A percentile compares a stretch with the other conserved stretches of the same genome.
Conservation (phyloP, 1,284 basidiomycete genomes). For the Cystobasidiaceae sp. region DNA sequence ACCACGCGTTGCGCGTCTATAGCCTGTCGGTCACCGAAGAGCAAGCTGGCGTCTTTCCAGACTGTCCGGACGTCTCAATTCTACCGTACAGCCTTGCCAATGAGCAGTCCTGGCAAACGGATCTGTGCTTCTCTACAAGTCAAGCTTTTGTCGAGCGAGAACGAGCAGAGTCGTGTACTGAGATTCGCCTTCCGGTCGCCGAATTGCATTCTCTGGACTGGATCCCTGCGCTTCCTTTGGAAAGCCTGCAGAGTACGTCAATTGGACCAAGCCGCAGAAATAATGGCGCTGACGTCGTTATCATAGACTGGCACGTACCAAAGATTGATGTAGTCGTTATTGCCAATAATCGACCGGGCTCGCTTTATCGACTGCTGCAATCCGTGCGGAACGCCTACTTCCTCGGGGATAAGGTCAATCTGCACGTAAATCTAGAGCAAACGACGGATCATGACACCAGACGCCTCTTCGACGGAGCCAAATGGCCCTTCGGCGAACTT, state of each 20-base stretch:
- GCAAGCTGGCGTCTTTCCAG: neutral
- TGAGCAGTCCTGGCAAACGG: too few relatives aligned
- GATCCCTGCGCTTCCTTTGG: slow-evolving; percentile 37
- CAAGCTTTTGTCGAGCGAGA: too few relatives aligned
- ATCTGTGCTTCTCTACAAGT: too few relatives aligned
- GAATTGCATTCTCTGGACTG: slow-evolving; percentile 36
- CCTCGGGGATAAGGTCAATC: slow-evolving; percentile 60
- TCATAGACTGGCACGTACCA: slow-evolving; percentile 66
- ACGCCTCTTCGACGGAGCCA: slow-evolving; percentile 52
- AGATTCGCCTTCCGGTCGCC: slow-evolving; percentile 26
- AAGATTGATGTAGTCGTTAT: slow-evolving; percentile 64
- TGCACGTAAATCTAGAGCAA: slow-evolving; percentile 69
- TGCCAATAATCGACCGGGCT: slow-evolving; percentile 67
- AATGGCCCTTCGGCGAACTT: slow-evolving; percentile 56
- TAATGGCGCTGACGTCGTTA: neutral
- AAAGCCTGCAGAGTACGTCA: slow-evolving; percentile 39
- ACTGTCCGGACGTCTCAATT: slow-evolving; percentile 32
- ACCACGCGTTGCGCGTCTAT: slow-evolving; percentile 32
- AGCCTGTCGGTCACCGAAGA: slow-evolving; percentile 22
- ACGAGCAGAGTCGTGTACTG: slow-evolving; percentile 20
- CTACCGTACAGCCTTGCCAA: too few relatives aligned
- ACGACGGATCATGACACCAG: slow-evolving; percentile 61
- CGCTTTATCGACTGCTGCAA: slow-evolving; percentile 59
- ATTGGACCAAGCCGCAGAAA: too few relatives aligned
- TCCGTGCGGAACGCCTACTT: slow-evolving; percentile 60